Base-by-base conservation (phyloP, 2,329 filamentous ascomycete genomes). In the Botryosphaeria dothidea region DNA sequence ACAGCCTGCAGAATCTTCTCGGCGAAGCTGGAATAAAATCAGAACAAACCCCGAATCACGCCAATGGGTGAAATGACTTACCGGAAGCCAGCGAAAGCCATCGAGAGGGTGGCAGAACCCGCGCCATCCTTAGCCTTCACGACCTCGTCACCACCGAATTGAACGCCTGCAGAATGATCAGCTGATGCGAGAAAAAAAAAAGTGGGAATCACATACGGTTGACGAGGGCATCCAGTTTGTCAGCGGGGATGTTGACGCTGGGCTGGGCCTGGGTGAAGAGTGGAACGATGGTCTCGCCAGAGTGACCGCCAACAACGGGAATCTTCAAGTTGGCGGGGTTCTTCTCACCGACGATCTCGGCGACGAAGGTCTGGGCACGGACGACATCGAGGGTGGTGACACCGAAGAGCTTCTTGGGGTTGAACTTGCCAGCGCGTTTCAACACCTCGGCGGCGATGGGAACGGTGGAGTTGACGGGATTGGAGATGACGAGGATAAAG, bases 321-420 rank as follows among this genome's bases (percentile, higher is more conserved):
- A 99, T 91, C 71, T 84, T 92, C 71, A 93, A 86, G 79, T 93
- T 90, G 74, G 90, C 86, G 66, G 93, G 92, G 79, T 94, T 89
- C 78, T 89, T 87, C 82, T 91, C 88, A 81, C 93, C 93, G 68
- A 86, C 86, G 75, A 96, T 90, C 75, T 92, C 89, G 73, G 92
- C 91, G 67, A 96, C 92, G 78, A 99, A 99, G 70, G 93, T 97
- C 86, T 97, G 93, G 71, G 95, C 93, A 78, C 95, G 94, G 77
- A 99, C 95, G 74, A 99, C 93, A 81, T 99, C 95, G 73, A 99
- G 90, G 57, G 95, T 98, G 77, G 95, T 99, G 78, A 99, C 95
- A 86, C 95, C 95, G 77, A 99, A 99, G 69, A 99, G 90, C 79
- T 91, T 93, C 87, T 95, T 91, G 71, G 95, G 85, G 85, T 99